phyloP scores from a whole-genome alignment of 2,329 filamentous ascomycete genomes.

The Sporothrix curviconia region DNA sequence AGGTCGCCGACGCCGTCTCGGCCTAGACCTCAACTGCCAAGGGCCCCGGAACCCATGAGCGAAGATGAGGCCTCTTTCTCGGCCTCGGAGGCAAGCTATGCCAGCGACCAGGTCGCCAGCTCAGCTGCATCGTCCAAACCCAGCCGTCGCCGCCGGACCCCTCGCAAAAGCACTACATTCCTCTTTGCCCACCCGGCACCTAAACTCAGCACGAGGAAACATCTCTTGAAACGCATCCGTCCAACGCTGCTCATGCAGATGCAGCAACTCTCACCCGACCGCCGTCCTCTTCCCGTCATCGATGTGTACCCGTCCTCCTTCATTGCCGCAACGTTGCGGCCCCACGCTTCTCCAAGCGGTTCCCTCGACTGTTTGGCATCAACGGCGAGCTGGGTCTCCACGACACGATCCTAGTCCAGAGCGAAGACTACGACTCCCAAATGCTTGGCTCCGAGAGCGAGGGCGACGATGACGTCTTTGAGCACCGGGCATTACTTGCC shows the following conservation, averaged over 20 bases:
- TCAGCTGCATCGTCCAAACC: slow-evolving; percentile 33
- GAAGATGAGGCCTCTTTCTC: slow-evolving; percentile 45
- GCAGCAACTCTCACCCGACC: slow-evolving; percentile 55
- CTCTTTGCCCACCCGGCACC: slow-evolving; percentile 63
- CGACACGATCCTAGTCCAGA: slow-evolving; percentile 65
- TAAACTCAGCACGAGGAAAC: slow-evolving; percentile 51
- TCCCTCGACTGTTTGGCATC: slow-evolving; percentile 57
- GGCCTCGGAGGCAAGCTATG: slow-evolving; percentile 41
- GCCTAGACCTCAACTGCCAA: slow-evolving; percentile 9
- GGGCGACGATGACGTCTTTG: slow-evolving; percentile 38
- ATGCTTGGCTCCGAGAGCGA: slow-evolving; percentile 32
- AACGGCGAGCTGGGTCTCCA: slow-evolving; percentile 58
- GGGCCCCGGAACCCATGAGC: slow-evolving; percentile 30
- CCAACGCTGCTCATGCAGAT: slow-evolving; percentile 66
- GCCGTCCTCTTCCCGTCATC: slow-evolving; percentile 59
- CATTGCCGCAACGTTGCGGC: slow-evolving; percentile 50
- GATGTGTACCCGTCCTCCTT: slow-evolving; percentile 67
- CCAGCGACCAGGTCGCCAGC: slow-evolving; percentile 29
- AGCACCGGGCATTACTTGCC: slow-evolving; percentile 51
- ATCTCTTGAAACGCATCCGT: slow-evolving; percentile 59
- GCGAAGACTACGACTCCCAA: slow-evolving; percentile 55
- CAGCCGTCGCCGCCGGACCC: slow-evolving; percentile 30
- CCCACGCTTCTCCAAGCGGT: slow-evolving; percentile 52
- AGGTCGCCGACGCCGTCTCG: slow-evolving; percentile 5
- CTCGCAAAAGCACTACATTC: slow-evolving; percentile 55